Conservation (phyloP, 768 basidiomycete genomes). For the Amanita phalloides region DNA sequence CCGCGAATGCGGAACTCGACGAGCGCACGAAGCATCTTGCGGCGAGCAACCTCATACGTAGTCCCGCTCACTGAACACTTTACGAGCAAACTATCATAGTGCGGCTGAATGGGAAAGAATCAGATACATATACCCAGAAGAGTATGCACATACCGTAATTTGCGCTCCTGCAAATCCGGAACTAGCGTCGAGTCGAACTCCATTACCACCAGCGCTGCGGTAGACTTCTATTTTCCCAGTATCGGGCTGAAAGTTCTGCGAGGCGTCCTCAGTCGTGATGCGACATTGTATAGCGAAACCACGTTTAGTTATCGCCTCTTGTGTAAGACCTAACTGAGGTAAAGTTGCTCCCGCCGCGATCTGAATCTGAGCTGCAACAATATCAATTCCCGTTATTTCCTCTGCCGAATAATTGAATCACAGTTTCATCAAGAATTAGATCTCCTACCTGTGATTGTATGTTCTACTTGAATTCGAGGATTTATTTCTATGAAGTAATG, state of each 20-base stretch:
- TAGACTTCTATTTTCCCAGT: constrained; percentile 99
- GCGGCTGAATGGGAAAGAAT: constrained; percentile 47
- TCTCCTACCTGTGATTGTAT: constrained; percentile 85
- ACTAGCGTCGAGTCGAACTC: constrained; percentile 91
- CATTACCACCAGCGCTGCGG: constrained; percentile 96
- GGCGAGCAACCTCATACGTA: constrained; percentile 95
- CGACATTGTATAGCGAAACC: constrained; percentile 99
- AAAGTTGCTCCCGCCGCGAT: constrained; percentile 98
- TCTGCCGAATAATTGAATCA: constrained; percentile 35
- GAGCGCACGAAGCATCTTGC: constrained; percentile 99
- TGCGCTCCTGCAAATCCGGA: constrained; percentile 99
- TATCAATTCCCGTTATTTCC: constrained; percentile 99
- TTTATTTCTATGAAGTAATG: constrained; percentile 99
- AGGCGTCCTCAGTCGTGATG: constrained; percentile 95
- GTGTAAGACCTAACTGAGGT: constrained; percentile 88
- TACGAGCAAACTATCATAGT: constrained; percentile 96
- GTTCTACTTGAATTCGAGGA: constrained; percentile 98
- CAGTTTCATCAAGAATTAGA: constrained; percentile 1
- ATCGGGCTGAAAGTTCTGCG: constrained; percentile 91
- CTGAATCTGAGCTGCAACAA: constrained; percentile 98
- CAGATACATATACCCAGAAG: not conserved
- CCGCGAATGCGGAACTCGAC: constrained; percentile 99
- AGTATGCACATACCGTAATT: constrained; percentile 59
- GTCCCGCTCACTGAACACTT: constrained; percentile 95
- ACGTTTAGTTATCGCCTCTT: constrained; percentile 91